phyloP scores from a whole-genome alignment of 768 basidiomycete genomes.

The Auricularia auricula-judae region DNA sequence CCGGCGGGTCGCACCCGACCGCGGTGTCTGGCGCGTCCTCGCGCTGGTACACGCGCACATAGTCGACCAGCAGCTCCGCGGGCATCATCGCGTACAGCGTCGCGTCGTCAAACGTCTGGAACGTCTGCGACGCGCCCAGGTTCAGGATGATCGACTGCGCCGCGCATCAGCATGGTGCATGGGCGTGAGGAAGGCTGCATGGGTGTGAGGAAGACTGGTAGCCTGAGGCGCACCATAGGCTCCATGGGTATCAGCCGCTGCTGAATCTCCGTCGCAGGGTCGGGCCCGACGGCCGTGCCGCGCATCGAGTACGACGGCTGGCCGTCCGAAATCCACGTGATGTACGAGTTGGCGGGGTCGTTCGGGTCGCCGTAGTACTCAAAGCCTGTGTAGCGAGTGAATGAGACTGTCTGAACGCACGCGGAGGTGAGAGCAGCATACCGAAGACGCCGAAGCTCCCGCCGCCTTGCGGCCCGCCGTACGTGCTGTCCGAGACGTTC shows the following conservation, averaged over 20 bases:
- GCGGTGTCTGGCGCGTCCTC: constrained; percentile 46
- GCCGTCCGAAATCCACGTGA: constrained; percentile 73
- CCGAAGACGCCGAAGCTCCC: constrained; percentile 43
- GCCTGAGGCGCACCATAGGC: constrained; percentile 61
- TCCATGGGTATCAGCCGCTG: constrained; percentile 73
- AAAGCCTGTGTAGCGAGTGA: constrained; percentile 31
- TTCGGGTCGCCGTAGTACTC: constrained; percentile 76
- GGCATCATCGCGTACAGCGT: constrained; percentile 57
- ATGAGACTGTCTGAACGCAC: not conserved
- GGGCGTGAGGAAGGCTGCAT: constrained; percentile 7
- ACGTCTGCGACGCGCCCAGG: constrained; percentile 66
- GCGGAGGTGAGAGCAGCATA: constrained; percentile 12
- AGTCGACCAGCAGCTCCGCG: constrained; percentile 73
- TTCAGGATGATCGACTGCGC: constrained; percentile 73
- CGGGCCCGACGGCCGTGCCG: constrained; percentile 55
- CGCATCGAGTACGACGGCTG: constrained; percentile 61
- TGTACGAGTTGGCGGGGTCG: constrained; percentile 54
- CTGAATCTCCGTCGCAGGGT: constrained; percentile 44
- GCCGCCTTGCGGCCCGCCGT: constrained; percentile 29
- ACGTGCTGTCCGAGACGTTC: constrained; percentile 31
- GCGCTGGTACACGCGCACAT: constrained; percentile 81
- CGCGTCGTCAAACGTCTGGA: constrained; percentile 62
- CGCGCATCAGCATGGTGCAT: not conserved
- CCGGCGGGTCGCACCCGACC: constrained; percentile 70
- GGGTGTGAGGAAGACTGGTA: not conserved